A percentile compares a stretch with the other conserved stretches of the same genome.
These are phyloP conservation scores for Vanderwaltozyma tropicalis DNA, from an alignment of 805 yeast genomes.

Conservation along the genomic window DNA sequence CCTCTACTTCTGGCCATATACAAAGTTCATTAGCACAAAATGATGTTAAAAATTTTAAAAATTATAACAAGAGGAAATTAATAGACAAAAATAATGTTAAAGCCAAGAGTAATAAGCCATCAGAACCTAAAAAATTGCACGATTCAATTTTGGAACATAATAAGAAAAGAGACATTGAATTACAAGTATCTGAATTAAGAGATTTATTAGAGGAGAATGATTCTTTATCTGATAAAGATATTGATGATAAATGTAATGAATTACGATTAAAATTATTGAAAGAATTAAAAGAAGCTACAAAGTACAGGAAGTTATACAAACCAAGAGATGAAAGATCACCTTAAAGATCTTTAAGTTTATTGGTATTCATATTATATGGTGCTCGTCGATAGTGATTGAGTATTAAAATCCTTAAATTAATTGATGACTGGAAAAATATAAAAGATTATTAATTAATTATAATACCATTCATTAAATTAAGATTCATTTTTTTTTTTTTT, in stretches of 20 bases:
- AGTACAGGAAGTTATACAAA: not conserved
- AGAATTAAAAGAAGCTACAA: slow-evolving; percentile 3
- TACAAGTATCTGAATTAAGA: slow-evolving; percentile 20
- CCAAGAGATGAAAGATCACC: not conserved
- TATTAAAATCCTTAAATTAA: too few relatives aligned
- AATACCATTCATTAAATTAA: too few relatives aligned
- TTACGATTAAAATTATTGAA: slow-evolving; percentile 8
- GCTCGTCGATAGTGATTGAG: too few relatives aligned
- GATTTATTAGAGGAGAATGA: slow-evolving; percentile 20
- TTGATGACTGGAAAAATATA: too few relatives aligned
- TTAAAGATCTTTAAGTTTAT: not conserved
- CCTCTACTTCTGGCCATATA: slow-evolving; percentile 27
- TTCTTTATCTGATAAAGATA: slow-evolving; percentile 11
- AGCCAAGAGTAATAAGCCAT: slow-evolving; percentile 1
- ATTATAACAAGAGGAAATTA: not conserved
- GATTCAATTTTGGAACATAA: slow-evolving; percentile 10
- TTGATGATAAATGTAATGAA: slow-evolving; percentile 15
- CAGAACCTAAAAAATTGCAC: not conserved
- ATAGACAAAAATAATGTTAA: not conserved
- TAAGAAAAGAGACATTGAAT: slow-evolving; percentile 18
- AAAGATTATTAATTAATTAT: too few relatives aligned
- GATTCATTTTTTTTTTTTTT: too few relatives aligned
- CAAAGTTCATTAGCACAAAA: slow-evolving; percentile 22
- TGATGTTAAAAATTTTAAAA: not conserved
- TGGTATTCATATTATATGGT: too few relatives aligned